phyloP scores from a whole-genome alignment of 768 basidiomycete genomes.

The Pleurotus tuoliensis region DNA sequence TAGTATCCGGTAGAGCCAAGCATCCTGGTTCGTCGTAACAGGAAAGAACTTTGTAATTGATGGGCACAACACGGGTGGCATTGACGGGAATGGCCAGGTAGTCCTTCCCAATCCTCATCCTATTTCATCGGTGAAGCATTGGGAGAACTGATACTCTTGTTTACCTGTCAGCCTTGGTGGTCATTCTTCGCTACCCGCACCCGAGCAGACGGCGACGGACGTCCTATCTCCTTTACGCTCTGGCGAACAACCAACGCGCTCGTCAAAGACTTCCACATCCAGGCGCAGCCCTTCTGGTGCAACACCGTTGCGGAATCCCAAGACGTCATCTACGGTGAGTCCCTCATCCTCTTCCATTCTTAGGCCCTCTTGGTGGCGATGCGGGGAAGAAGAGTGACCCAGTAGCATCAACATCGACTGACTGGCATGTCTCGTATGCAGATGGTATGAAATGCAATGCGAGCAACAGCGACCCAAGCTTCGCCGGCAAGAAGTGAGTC shows the following conservation, averaged over 20 bases:
- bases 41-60: slow-evolving; percentile 53
- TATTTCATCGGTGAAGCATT: no score
- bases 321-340: slow-evolving; percentile 26
- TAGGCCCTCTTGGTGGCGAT: background rate
- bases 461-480: slow-evolving; percentile 49
- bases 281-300: slow-evolving; percentile 59
- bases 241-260: slow-evolving; percentile 38
- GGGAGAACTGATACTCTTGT: background rate
- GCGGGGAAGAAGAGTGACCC: background rate
- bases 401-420: no score
- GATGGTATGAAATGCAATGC: slow-evolving; percentile 59
- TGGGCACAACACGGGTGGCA: slow-evolving; percentile 51
- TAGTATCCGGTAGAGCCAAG: slow-evolving; percentile 38
- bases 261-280: slow-evolving; percentile 46
- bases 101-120: background rate
- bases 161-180: slow-evolving; percentile 45
- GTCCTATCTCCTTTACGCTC: slow-evolving; percentile 53
- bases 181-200: slow-evolving; percentile 44
- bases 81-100: slow-evolving; percentile 58
- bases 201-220: slow-evolving; percentile 51
- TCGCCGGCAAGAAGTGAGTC: slow-evolving; percentile 45
- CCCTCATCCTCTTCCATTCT: background rate
- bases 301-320: slow-evolving; percentile 49
- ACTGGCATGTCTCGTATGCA: slow-evolving; percentile 21
- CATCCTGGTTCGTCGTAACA: slow-evolving; percentile 62